Percentiles rank a stretch among this genome's conserved stretches.
phyloP scores from a whole-genome alignment of 441 rosid species.

The Viola pubescens region DNA sequence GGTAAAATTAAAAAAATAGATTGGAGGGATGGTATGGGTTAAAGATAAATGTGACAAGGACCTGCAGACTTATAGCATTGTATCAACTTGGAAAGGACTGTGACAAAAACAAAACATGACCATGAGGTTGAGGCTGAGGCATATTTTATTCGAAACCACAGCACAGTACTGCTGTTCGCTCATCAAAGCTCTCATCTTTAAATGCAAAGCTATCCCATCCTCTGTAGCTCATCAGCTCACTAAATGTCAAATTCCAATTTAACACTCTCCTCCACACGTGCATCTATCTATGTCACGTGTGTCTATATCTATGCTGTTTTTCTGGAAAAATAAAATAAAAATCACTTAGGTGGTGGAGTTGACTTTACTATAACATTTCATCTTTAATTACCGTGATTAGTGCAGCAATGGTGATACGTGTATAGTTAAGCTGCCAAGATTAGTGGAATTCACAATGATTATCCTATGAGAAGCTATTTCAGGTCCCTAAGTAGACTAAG shows the following conservation, averaged over 20 bases:
- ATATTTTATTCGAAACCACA: too few species aligned
- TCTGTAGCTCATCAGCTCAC: too few species aligned
- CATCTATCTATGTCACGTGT: not conserved
- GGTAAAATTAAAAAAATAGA: too few species aligned
- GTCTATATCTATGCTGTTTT: not conserved
- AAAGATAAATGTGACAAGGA: slow-evolving; percentile 15
- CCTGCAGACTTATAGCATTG: slow-evolving; percentile 1
- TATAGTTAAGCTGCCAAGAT: too few species aligned
- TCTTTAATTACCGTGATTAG: slow-evolving; percentile 6
- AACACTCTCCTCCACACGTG: not conserved
- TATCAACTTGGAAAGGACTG: not conserved
- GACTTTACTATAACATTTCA: not conserved
- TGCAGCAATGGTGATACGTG: not conserved
- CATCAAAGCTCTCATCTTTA: too few species aligned
- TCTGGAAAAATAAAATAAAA: not conserved
- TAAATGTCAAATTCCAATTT: not conserved
- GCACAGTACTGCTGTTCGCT: too few species aligned
- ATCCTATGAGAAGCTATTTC: not conserved
- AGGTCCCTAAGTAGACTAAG: too few species aligned
- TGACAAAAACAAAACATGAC: not conserved
- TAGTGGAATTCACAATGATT: too few species aligned
- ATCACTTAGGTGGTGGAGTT: not conserved
- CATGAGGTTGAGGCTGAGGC: not conserved
- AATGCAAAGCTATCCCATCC: too few species aligned
- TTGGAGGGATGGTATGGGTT: not conserved